phyloP scores from a whole-genome alignment of 2,329 filamentous ascomycete species.

The Exophiala xenobiotica region DNA sequence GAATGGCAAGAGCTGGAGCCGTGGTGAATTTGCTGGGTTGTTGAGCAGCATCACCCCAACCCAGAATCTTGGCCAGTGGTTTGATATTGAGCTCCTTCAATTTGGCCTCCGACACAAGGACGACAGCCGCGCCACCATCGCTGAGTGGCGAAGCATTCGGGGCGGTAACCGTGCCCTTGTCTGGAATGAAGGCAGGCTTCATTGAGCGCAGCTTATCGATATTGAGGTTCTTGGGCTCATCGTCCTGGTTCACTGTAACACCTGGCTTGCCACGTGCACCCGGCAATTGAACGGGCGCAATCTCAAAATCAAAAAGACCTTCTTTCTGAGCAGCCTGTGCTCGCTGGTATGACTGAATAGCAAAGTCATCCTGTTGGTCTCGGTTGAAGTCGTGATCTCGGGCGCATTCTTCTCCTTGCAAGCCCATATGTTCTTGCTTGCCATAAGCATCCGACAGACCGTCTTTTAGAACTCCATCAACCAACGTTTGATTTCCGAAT shows the following conservation, averaged over 20 bases:
- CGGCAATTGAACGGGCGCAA: conserved; percentile 82
- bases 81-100: conserved; percentile 88
- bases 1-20: conserved; percentile 87
- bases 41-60: conserved; percentile 93
- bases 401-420: conserved; percentile 89
- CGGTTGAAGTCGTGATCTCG: conserved; percentile 76
- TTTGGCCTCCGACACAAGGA: conserved; percentile 91
- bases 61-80: conserved; percentile 92
- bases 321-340: conserved; percentile 81
- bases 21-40: conserved; percentile 95
- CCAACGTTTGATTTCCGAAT: conserved; percentile 84
- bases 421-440: conserved; percentile 94
- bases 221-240: conserved; percentile 92
- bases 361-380: conserved; percentile 90
- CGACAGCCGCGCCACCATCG: conserved; percentile 87
- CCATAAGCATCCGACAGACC: conserved; percentile 89
- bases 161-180: conserved; percentile 81
- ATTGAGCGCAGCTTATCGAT: conserved; percentile 79
- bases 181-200: conserved; percentile 77
- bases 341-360: conserved; percentile 91
- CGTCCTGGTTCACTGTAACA: conserved; percentile 77
- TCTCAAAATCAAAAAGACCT: conserved; percentile 81
- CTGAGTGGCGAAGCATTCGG: conserved; percentile 96
- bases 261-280: conserved; percentile 88
- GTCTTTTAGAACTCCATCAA: conserved; percentile 92